Base-by-base conservation (phyloP, 139 green algal genomes). In the Chlorella sp. region DNA sequence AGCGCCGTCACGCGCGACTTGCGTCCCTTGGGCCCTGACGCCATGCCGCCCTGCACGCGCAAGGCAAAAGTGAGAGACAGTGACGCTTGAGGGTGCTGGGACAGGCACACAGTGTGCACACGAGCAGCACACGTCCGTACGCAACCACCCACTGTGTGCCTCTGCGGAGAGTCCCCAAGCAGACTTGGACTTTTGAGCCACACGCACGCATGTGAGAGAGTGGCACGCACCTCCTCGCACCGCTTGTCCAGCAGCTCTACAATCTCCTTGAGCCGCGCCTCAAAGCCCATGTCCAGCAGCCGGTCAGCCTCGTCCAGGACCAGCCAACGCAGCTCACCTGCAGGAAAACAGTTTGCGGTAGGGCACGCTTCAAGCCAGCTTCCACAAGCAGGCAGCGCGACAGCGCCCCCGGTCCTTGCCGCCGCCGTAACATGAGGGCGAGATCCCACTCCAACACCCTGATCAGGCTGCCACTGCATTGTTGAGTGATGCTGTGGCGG, bases 231-330 rank as follows among this genome's bases (percentile, higher is more conserved):
- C 42, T 24, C 10, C 10, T 55, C 17, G 10, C 42, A 55, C 6
- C n/a, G 5, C 14, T 17, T 35, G 24, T 82, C 82, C 0, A 89
- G 74, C n/a, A 75, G 35, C 49, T 77, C 42, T 2, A 90, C 60
- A 69, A 92, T 91, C n/a, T 80, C 61, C 17, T 49, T 35, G 50
- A 98, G 81, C 75, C 94, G 91, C 73, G 89, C 76, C 74, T 96
- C 85, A 67, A 98, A 98, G 10, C 94, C 94, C 50, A 98, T 62
- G 74, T 98, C 93, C 71, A 99, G 81, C 71, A 98, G 83, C 1
- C 93, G 82, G 81, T 94, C 92, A 2, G 88, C 88, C 69, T 98
- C 94, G 75, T 99, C 95, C 32, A 98, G 81, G 5, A 99, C 86
- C 27, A 98, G 85, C 86, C 87, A 97, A 24, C 73, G 60, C 61